Conservation (phyloP, 2,329 filamentous ascomycete genomes). For the Fusarium bulbicola region DNA sequence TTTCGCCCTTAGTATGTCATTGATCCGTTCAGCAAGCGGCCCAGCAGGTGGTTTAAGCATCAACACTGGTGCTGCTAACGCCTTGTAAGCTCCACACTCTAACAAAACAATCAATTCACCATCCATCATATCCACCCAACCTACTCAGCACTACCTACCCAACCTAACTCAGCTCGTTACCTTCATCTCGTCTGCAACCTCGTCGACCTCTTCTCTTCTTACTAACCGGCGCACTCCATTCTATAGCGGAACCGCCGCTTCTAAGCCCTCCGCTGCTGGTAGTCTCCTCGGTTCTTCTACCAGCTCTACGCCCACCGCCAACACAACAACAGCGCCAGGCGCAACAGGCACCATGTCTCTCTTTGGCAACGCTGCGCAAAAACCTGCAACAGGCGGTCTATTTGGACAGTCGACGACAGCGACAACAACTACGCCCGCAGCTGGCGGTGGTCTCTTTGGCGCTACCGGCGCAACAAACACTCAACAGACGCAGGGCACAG, state of each 20-base stretch:
- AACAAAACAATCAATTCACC: conserved; percentile 36
- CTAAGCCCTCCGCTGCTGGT: conserved; percentile 48
- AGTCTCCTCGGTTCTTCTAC: conserved; percentile 50
- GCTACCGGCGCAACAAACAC: conserved; percentile 35
- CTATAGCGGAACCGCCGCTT: conserved; percentile 39
- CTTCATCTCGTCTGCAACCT: background rate
- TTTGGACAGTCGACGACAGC: conserved; percentile 45
- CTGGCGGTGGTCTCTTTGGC: conserved; percentile 48
- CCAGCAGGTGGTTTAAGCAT: conserved; percentile 70
- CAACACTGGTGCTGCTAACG: conserved; percentile 70
- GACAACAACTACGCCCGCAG: conserved; percentile 30
- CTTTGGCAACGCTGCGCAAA: conserved; percentile 39
- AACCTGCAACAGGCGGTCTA: conserved; percentile 41
- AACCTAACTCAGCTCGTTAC: conserved; percentile 3
- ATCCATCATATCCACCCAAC: conserved; percentile 25
- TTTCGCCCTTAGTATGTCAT: conserved; percentile 52
- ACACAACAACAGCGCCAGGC: conserved; percentile 40
- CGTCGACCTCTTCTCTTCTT: conserved; percentile 7
- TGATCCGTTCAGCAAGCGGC: conserved; percentile 67
- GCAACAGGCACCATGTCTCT: conserved; percentile 46
- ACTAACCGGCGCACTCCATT: conserved; percentile 23
- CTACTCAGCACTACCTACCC: background rate
- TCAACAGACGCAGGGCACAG: conserved; percentile 41
- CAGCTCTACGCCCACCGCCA: conserved; percentile 31
- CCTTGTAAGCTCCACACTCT: conserved; percentile 47